Evolutionary conservation across 2,329 filamentous ascomycete species (phyloP), one percentile per base, ranked within the genome.

Genomic region (Trichoderma sp.): DNA sequence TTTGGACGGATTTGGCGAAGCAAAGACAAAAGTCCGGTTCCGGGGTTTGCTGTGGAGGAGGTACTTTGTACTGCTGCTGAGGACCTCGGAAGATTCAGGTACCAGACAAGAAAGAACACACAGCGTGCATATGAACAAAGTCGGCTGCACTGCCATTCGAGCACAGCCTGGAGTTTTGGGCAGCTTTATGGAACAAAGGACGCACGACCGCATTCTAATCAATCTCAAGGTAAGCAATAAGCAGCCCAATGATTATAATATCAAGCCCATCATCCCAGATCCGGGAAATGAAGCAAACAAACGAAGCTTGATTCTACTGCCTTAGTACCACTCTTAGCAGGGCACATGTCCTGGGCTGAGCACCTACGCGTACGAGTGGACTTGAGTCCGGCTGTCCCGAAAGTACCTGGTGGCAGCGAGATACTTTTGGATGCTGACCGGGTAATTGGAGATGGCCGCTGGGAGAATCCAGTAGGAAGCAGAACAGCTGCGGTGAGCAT

Each of bases 361-460:
- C 21, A 71, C 68, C 56, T 72, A 72, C 69, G 69, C 69, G 69
- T 64, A 72, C 59, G 59, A 53, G 29, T 35, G 41, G 71, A 56
- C 69, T 53, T 38, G 29, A 64, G 60, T 73, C 71, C 71, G 71
- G 71, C 71, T 65, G 71, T 73, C 71, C 71, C 71, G 71, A 65
- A 73, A 24, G 71, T 73, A 73, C 41, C 60, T n/a, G 9, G 18
- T 11, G 29, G 29, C 27, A 14, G 38, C 6, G 60, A 18, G 71
- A 64, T 73, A 73, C 71, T 64, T 71, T 60, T 24, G 60, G 11
- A 9, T 62, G 71, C 71, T 73, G 71, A 65, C 71, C 29, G 71
- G 71, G 31, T 65, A 53, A 64, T 56, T 65, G 41, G 21, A 45
- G n/a, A 31, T 38, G 56, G 18, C 53, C 6, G 14, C 16, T 31